phyloP scores from a whole-genome alignment of 352 stramenopile species.

The Stramenopiles sp. region DNA sequence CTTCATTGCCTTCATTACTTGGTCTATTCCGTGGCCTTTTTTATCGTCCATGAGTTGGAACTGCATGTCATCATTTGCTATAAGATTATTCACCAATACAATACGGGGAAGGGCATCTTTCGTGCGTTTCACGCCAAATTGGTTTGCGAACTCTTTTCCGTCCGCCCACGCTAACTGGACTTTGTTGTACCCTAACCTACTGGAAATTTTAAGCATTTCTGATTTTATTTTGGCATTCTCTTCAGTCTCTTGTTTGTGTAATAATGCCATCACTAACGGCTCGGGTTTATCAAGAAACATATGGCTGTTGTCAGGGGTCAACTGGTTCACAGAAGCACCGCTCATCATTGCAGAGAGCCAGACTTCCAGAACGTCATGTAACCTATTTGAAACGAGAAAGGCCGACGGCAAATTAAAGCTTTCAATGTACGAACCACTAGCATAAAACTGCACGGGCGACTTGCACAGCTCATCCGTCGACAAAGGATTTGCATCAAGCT shows the following conservation, averaged over 20 bases:
- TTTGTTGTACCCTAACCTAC: not conserved
- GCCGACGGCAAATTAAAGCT: too few relatives aligned
- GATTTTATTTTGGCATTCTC: not conserved
- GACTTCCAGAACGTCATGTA: too few relatives aligned
- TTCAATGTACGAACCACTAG: too few relatives aligned
- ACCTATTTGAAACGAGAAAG: too few relatives aligned
- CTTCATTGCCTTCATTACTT: too few relatives aligned
- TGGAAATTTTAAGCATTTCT: not conserved
- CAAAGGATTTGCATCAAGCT: too few relatives aligned
- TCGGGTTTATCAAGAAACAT: constrained; percentile 1
- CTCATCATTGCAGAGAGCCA: too few relatives aligned
- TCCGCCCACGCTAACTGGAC: not conserved
- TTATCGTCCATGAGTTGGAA: too few relatives aligned
- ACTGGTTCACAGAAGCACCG: not conserved
- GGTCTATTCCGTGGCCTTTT: too few relatives aligned
- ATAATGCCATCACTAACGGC: not conserved
- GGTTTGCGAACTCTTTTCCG: not conserved
- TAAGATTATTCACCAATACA: constrained; percentile 4
- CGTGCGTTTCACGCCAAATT: not conserved
- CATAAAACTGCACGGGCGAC: too few relatives aligned
- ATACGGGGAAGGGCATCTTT: not conserved
- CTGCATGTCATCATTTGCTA: not conserved
- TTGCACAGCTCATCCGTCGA: too few relatives aligned
- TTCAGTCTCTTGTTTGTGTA: not conserved
- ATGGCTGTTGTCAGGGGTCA: constrained; percentile 10